Conservation (phyloP, 2,329 filamentous ascomycete genomes). For the Alternaria longipes region DNA sequence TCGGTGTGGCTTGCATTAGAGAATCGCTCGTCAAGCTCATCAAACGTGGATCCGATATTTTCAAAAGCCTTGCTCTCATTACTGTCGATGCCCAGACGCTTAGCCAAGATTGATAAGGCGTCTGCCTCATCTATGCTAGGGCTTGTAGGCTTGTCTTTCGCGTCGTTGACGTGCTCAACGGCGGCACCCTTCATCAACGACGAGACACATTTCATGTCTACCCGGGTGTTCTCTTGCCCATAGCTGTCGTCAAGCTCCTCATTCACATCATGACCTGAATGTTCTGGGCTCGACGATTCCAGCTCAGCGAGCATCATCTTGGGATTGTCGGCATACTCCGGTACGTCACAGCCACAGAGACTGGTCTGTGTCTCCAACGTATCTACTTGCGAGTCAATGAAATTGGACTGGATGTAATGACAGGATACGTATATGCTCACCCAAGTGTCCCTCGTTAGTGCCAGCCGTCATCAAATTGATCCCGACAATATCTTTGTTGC, state of each 20-base stretch:
- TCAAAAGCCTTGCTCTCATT: not conserved
- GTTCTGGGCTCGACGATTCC: not conserved
- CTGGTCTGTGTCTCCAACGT: not conserved
- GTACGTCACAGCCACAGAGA: not conserved
- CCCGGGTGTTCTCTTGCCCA: not conserved
- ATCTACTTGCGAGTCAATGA: not conserved
- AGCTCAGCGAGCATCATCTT: constrained; percentile 19
- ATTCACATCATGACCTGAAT: not conserved
- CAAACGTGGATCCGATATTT: constrained; percentile 2
- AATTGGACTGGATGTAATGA: not conserved
- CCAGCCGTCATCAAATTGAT: not conserved
- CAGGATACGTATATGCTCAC: not conserved
- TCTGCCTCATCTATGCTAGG: not conserved
- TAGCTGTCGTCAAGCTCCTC: not conserved
- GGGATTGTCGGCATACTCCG: not conserved
- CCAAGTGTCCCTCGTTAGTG: not conserved
- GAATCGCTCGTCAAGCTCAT: not conserved
- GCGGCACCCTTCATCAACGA: not conserved
- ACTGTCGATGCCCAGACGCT: not conserved
- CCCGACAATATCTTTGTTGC: not conserved
- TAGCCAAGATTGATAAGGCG: not conserved
- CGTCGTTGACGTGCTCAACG: not conserved
- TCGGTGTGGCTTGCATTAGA: not conserved
- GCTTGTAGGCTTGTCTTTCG: not conserved
- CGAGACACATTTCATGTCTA: not conserved